phyloP scores from a whole-genome alignment of 1,284 basidiomycete genomes.

The Sporisorium iseilematis-ciliati region DNA sequence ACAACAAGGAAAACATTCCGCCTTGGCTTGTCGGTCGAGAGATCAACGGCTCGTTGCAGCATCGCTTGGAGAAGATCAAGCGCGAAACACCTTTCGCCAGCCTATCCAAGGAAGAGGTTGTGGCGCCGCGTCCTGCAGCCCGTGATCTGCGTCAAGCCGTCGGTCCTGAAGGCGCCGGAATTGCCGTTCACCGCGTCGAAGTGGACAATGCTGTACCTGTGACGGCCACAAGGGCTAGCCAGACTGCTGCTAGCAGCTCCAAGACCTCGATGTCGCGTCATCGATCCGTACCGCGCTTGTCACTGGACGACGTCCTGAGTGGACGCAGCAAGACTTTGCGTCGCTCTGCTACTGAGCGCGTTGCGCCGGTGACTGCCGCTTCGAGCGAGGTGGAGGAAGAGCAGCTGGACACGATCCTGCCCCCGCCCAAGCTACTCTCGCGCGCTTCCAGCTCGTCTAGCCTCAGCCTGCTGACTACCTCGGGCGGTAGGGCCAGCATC shows the following conservation, averaged over 20 bases:
- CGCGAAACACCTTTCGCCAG: conserved; percentile 19
- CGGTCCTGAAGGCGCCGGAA: conserved; percentile 36
- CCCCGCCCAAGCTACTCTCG: conserved; percentile 40
- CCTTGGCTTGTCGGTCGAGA: conserved; percentile 34
- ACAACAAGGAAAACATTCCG: conserved; percentile 57
- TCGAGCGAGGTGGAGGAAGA: conserved; percentile 45
- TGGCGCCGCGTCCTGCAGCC: conserved; percentile 9
- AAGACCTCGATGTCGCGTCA: conserved; percentile 38
- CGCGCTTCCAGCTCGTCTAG: conserved; percentile 52
- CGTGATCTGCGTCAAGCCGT: conserved; percentile 38
- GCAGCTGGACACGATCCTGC: conserved; percentile 47
- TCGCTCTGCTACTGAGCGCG: conserved; percentile 39
- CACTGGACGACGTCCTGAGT: conserved; percentile 46
- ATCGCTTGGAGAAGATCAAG: conserved; percentile 30
- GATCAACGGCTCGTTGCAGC: conserved; percentile 5
- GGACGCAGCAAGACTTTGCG: conserved; percentile 36
- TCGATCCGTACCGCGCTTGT: conserved; percentile 39
- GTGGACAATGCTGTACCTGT: conserved; percentile 5
- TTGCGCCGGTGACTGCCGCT: conserved; percentile 1
- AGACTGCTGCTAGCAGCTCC: conserved; percentile 10
- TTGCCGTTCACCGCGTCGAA: conserved; percentile 23
- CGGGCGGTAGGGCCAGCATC: conserved; percentile 54
- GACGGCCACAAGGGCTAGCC: not conserved
- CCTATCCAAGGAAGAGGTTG: conserved; percentile 9
- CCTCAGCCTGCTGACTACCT: conserved; percentile 53